A percentile compares a stretch with the other conserved stretches of the same genome.
These are phyloP conservation scores for Apiospora saccharicola DNA, from an alignment of 2,329 filamentous ascomycete genomes.

Conservation along the genomic window DNA sequence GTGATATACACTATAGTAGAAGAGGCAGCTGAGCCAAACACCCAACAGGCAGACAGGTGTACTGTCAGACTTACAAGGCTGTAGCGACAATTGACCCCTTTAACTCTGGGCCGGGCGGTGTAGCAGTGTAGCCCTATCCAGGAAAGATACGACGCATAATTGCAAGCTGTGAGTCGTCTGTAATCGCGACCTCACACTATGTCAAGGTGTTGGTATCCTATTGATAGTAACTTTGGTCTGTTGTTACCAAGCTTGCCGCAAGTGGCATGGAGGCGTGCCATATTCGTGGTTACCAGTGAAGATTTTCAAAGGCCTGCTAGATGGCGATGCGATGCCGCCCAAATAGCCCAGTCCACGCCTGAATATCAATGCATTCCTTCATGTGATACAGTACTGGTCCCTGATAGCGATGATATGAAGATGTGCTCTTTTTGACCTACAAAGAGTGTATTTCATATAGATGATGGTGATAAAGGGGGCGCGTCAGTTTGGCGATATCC, in stretches of 20 bases:
- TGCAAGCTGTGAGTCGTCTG: background rate
- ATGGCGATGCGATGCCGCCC: background rate
- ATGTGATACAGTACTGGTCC: background rate
- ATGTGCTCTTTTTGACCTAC: background rate
- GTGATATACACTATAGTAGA: background rate
- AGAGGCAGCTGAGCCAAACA: background rate
- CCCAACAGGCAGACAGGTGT: background rate
- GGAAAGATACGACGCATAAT: background rate
- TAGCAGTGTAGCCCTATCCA: background rate
- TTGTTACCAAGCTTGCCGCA: background rate
- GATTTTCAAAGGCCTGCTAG: background rate
- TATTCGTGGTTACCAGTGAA: background rate
- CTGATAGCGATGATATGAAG: background rate
- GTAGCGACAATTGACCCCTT: background rate
- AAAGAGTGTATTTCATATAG: background rate
- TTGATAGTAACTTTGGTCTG: background rate
- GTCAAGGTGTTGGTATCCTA: background rate
- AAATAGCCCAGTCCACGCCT: background rate
- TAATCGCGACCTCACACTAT: background rate
- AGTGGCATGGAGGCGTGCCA: background rate
- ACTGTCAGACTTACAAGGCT: slow-evolving; percentile 7
- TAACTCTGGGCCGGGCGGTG: background rate
- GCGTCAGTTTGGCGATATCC: background rate
- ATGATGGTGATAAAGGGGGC: background rate
- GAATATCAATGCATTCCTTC: background rate